phyloP scores from a whole-genome alignment of 2,329 filamentous ascomycete species.

The Cladorrhinum sp. region DNA sequence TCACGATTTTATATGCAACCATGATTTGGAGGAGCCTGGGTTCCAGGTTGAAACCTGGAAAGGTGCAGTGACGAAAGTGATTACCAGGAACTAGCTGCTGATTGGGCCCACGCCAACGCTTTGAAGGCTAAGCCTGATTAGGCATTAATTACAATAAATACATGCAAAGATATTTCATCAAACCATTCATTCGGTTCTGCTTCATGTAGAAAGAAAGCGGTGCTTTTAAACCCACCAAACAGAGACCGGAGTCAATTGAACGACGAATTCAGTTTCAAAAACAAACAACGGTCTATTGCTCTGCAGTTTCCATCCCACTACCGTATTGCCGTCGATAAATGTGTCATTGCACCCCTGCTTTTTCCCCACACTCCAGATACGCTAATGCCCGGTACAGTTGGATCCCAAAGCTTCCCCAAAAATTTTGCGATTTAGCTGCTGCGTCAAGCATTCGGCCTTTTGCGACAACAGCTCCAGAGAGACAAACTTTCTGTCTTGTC shows the following conservation, averaged over 20 bases:
- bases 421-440: slow-evolving; percentile 13
- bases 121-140: background rate
- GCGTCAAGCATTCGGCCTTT: background rate
- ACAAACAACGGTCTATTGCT: too few species aligned
- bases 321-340: too few species aligned
- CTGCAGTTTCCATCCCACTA: too few species aligned
- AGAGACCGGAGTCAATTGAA: too few species aligned
- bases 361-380: background rate
- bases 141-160: background rate
- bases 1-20: background rate
- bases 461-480: background rate
- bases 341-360: background rate
- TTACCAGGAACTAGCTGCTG: background rate
- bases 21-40: background rate
- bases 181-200: too few species aligned
- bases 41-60: background rate
- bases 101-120: background rate
- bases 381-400: background rate
- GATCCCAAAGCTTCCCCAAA: slow-evolving; percentile 7
- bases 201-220: too few species aligned
- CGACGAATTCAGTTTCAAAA: too few species aligned
- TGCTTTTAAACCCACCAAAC: too few species aligned
- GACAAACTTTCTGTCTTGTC: background rate
- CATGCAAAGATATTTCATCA: too few species aligned
- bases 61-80: background rate